Evolutionary conservation across 2,329 filamentous ascomycete genomes (phyloP).

Genomic region (Bipolaris victoriae): DNA sequence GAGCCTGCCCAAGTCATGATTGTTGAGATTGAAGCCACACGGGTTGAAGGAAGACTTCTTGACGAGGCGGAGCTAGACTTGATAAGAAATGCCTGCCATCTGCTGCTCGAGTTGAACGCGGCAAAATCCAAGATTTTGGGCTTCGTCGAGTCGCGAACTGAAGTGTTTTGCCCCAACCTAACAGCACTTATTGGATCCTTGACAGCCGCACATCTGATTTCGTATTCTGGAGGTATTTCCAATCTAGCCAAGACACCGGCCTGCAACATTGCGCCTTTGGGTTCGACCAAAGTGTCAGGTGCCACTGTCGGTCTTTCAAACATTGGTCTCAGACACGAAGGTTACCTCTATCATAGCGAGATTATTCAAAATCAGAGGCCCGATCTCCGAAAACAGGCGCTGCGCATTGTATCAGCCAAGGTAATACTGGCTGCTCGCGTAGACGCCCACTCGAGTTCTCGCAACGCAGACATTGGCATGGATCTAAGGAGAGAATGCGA

Average conservation of each 20-base stretch:
- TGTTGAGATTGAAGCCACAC: slow-evolving; percentile 92
- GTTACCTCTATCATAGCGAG: slow-evolving; percentile 89
- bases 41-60: slow-evolving; percentile 81
- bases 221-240: slow-evolving; percentile 86
- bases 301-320: slow-evolving; percentile 85
- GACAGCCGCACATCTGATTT: slow-evolving; percentile 94
- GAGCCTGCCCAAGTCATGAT: slow-evolving; percentile 94
- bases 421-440: slow-evolving; percentile 91
- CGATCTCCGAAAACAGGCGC: slow-evolving; percentile 89
- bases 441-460: slow-evolving; percentile 81
- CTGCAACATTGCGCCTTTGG: slow-evolving; percentile 89
- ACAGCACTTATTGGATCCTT: slow-evolving; percentile 89
- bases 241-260: slow-evolving; percentile 90
- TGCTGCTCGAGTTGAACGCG: slow-evolving; percentile 84
- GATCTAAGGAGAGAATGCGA: slow-evolving; percentile 82
- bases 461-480: slow-evolving; percentile 82
- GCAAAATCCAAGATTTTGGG: slow-evolving; percentile 87
- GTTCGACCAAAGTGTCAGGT: slow-evolving; percentile 83
- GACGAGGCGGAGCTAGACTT: slow-evolving; percentile 74
- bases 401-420: slow-evolving; percentile 93
- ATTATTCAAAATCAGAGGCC: slow-evolving; percentile 84
- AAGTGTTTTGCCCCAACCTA: slow-evolving; percentile 90
- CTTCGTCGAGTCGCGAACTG: slow-evolving; percentile 97
- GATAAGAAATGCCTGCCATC: slow-evolving; percentile 80
- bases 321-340: slow-evolving; percentile 86